These are phyloP conservation scores for Botrytis paeoniae DNA, from an alignment of 2,329 filamentous ascomycete genomes.

Conservation along the genomic window DNA sequence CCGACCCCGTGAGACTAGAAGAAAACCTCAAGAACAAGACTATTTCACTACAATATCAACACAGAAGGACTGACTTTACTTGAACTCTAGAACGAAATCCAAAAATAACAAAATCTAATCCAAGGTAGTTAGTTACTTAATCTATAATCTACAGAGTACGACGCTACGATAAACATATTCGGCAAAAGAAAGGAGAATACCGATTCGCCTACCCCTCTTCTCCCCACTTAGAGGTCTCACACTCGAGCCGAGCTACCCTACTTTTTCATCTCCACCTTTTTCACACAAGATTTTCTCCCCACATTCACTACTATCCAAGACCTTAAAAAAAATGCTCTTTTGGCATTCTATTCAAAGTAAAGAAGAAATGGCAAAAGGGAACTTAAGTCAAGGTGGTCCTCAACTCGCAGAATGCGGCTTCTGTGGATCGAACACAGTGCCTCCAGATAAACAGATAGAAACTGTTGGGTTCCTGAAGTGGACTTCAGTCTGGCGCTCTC, in stretches of 20 bases:
- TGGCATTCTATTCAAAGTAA: neutral
- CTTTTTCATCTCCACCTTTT: neutral
- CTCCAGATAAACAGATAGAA: neutral
- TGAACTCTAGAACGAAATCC: neutral
- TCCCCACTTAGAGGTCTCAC: neutral
- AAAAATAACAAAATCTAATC: neutral
- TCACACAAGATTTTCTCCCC: neutral
- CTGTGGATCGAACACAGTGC: neutral
- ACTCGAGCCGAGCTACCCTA: neutral
- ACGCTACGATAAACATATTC: neutral
- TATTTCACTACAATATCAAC: neutral
- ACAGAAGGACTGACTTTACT: neutral
- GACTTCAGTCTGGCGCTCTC: neutral
- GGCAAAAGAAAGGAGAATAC: neutral
- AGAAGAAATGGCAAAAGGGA: neutral
- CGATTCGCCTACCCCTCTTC: neutral
- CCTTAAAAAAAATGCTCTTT: neutral
- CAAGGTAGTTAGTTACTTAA: neutral
- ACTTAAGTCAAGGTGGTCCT: neutral
- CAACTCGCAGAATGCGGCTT: neutral
- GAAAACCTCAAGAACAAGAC: neutral
- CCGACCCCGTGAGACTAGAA: neutral
- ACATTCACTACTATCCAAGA: neutral
- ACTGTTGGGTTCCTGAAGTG: neutral
- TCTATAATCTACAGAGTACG: neutral